Base-by-base conservation (phyloP, 306 rosid species). In the Acacia crassicarpa region DNA sequence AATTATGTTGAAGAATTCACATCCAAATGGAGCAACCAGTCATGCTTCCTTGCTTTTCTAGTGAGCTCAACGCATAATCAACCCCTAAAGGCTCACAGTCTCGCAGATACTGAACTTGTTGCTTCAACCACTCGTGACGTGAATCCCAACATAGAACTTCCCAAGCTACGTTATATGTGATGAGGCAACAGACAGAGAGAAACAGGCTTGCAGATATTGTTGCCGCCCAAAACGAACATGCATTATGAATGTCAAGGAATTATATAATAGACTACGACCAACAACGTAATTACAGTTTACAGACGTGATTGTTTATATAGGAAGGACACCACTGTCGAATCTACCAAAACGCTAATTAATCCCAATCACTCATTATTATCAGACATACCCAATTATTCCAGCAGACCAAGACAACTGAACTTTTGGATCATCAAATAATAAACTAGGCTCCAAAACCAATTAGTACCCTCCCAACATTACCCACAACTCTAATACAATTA, bases 11-110 rank as follows among this genome's bases (percentile, higher is more conserved):
- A 82, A 83, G 84, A 85, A 85, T 38, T 82, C 84, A 73, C 88
- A 81, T 56, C 54, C 84, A 61, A 59, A 86, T 77, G 72, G 16
- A 75, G 85, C 85, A 83, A 83, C 67, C 81, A 84, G 51, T 59
- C 49, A 67, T 74, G 82, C 83, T 72, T 82, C 87, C 70, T 56
- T 76, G 51, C 80, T 54, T 87, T 74, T 72, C 71, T 72, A 74
- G 67, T 9, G 44, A 85, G 22, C 44, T 81, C 46, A 70, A 46
- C 17, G 76, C 76, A 30, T 16, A 78, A 84, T 83, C 86, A 75
- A 74, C 85, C 84, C 79, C 81, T 63, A 80, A 91, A 88, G 87
- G 86, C 85, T 78, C 83, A 80, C 54, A 88, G 87, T 85, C 86
- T 78, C 84, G 78, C 62, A 81, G 78, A 67, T 70, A 76, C 84